Evolutionary conservation across 1,284 basidiomycete genomes (phyloP).

Genomic region (Sanghuangporus weigelae): DNA sequence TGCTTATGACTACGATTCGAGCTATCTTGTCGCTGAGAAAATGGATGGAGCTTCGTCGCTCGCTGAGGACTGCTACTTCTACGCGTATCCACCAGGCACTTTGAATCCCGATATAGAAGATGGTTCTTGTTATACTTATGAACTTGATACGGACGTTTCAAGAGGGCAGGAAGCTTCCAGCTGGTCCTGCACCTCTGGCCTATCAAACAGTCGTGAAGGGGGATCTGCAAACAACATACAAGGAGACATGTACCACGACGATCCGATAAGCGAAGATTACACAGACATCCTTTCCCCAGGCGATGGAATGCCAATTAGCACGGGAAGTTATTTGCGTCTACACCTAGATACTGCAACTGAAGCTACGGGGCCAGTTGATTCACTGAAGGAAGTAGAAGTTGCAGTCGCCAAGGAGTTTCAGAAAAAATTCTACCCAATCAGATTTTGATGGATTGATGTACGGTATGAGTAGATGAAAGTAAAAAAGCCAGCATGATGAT

Average conservation of each 20-base stretch:
- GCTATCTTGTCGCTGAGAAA: neutral
- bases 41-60: neutral
- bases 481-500: neutral
- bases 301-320: neutral
- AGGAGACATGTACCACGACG: neutral
- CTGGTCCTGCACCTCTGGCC: neutral
- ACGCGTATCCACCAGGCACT: neutral
- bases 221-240: neutral
- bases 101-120: neutral
- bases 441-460: neutral
- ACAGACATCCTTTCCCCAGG: neutral
- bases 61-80: neutral
- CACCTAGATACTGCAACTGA: neutral
- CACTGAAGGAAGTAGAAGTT: slow-evolving; percentile 18
- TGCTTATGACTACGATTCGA: neutral
- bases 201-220: neutral
- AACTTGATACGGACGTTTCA: too few species aligned
- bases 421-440: slow-evolving; percentile 13
- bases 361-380: neutral
- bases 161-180: neutral
- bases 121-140: too few species aligned
- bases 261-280: neutral
- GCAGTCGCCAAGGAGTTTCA: slow-evolving; percentile 8
- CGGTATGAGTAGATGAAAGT: neutral
- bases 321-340: neutral